These are phyloP conservation scores for Boletus vermiculosoides DNA, from an alignment of 768 basidiomycete genomes.

Conservation along the genomic window DNA sequence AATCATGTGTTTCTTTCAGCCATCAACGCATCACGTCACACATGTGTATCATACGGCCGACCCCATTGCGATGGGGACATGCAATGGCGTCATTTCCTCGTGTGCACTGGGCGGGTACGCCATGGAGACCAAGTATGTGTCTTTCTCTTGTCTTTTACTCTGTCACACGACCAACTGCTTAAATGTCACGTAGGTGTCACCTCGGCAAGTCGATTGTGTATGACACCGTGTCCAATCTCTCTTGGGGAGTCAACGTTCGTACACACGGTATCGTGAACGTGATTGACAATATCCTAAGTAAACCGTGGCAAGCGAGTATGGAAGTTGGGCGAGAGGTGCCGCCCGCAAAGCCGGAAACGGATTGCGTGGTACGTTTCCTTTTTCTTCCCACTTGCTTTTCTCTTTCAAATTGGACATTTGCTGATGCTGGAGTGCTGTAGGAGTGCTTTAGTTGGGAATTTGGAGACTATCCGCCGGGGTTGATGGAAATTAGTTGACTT, in stretches of 20 bases:
- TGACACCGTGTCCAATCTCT: slow-evolving; percentile 84
- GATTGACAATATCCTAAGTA: slow-evolving; percentile 67
- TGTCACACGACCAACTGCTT: not conserved
- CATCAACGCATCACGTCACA: slow-evolving; percentile 74
- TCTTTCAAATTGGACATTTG: not conserved
- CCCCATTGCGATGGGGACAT: slow-evolving; percentile 89
- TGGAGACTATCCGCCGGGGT: slow-evolving; percentile 40
- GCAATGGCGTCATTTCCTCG: slow-evolving; percentile 75
- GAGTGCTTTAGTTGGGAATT: slow-evolving; percentile 75
- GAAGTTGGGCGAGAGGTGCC: slow-evolving; percentile 67
- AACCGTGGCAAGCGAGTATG: slow-evolving; percentile 69
- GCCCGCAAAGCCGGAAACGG: slow-evolving; percentile 48
- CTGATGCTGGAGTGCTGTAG: slow-evolving; percentile 31
- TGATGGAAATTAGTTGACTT: slow-evolving; percentile 2
- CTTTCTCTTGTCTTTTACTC: not conserved
- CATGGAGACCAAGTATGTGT: slow-evolving; percentile 66
- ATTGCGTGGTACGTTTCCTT: slow-evolving; percentile 62
- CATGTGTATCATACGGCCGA: slow-evolving; percentile 95
- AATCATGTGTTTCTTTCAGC: slow-evolving; percentile 38
- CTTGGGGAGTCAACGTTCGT: slow-evolving; percentile 83
- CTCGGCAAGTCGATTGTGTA: slow-evolving; percentile 84
- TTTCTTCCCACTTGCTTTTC: too few relatives aligned
- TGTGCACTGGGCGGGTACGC: slow-evolving; percentile 91
- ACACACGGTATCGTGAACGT: slow-evolving; percentile 78
- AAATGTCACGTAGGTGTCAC: slow-evolving; percentile 65